These are phyloP conservation scores for Talaromyces sp. DNA, from an alignment of 2,329 filamentous ascomycete species.

Conservation along the genomic window DNA sequence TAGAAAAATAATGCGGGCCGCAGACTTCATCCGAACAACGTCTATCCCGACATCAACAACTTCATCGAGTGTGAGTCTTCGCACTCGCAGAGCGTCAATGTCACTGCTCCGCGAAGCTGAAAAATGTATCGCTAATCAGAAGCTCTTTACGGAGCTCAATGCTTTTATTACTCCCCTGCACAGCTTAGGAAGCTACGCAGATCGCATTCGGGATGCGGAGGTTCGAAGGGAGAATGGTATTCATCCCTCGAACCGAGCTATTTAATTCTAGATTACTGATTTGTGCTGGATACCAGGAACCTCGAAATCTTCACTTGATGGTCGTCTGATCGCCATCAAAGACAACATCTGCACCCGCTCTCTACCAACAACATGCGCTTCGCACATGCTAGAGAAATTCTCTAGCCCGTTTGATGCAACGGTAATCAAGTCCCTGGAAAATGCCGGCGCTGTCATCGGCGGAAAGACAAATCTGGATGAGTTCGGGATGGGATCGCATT, in stretches of 20 bases:
- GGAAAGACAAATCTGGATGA: slow-evolving; percentile 94
- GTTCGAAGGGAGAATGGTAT: slow-evolving; percentile 34
- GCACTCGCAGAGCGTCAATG: slow-evolving; percentile 32
- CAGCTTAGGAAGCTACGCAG: slow-evolving; percentile 31
- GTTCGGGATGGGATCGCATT: slow-evolving; percentile 91
- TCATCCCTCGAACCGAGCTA: not conserved
- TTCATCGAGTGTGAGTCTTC: not conserved
- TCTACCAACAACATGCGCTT: slow-evolving; percentile 78
- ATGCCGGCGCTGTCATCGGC: slow-evolving; percentile 59
- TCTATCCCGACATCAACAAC: not conserved
- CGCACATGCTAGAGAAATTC: slow-evolving; percentile 67
- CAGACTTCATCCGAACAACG: slow-evolving; percentile 3
- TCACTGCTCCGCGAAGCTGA: slow-evolving; percentile 45
- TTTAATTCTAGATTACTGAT: not conserved
- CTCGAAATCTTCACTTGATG: slow-evolving; percentile 39
- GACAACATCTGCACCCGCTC: slow-evolving; percentile 69
- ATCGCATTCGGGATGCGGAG: slow-evolving; percentile 38
- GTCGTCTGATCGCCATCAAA: slow-evolving; percentile 61
- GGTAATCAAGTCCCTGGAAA: slow-evolving; percentile 65
- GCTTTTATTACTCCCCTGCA: slow-evolving; percentile 40
- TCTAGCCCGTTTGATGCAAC: slow-evolving; percentile 77
- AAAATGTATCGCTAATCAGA: slow-evolving; percentile 42
- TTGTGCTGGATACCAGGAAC: slow-evolving; percentile 27
- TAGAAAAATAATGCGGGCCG: slow-evolving; percentile 1
- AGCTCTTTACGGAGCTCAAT: slow-evolving; percentile 35